Evolutionary conservation across 2,329 filamentous ascomycete genomes (phyloP), one percentile per base, ranked within the genome.

Genomic region (Cladophialophora psammophila): DNA sequence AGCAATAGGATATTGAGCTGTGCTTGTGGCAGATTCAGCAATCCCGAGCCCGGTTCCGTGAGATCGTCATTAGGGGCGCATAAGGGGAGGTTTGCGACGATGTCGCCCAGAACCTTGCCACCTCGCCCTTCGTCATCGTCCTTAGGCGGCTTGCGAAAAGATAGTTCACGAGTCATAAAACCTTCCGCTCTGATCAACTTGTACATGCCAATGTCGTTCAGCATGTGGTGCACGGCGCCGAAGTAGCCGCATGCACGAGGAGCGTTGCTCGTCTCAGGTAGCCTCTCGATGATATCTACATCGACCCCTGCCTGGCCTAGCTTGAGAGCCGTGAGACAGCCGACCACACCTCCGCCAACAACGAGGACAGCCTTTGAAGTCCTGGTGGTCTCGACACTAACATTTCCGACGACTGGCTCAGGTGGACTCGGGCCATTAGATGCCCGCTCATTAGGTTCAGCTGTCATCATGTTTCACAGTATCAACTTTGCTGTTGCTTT

Each of bases 301-400:
- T 75, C 72, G 12, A 80, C 75, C 6, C 72, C 64, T 1, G 76
- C 75, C 64, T 78, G 74, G 1, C 74, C 71, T 48, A 82, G 76
- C 26, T 79, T 76, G 34, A 80, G 74, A 3, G 78, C 78, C 50
- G 79, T 76, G 60, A 81, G 77, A 26, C 80, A 77, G 20, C 80
- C 79, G 1, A 80, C 77, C 55, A 77, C 79, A 26, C 79, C 80
- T 7, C 78, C 80, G 45, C 80, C 79, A 52, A 79, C 75, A 34
- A 71, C 52, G 45, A 69, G 63, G 18, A 71, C 67, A 20, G 13
- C 38, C 26, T 57, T 58, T 26, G 45, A 5, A 50, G 18, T 1
- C 18, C 40, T 6, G n/a, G 15, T n/a, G 18, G 40, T 7, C n/a
- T 18, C 7, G 40, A 8, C 18, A 9, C 26, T 5, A 7, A 18